Conservation (phyloP, 2,329 filamentous ascomycete species). For the Sphaceloma murrayae region DNA sequence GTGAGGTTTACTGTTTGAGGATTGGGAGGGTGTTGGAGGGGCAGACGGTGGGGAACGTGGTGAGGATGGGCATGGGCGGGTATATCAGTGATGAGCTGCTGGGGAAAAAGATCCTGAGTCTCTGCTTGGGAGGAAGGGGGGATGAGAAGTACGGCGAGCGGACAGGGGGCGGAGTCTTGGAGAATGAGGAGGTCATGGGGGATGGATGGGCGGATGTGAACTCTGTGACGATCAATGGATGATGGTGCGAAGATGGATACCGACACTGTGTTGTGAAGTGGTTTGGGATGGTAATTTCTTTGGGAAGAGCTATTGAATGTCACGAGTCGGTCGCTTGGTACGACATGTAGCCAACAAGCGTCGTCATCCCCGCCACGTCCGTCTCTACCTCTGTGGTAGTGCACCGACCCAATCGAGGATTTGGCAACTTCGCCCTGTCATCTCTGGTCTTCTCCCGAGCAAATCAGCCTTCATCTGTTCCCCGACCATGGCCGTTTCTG, state of each 20-base stretch:
- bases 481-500: too few species aligned
- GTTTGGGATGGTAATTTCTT: too few species aligned
- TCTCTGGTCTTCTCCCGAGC: too few species aligned
- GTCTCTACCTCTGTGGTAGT: too few species aligned
- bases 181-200: constrained; percentile 30
- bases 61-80: constrained; percentile 25
- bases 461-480: too few species aligned
- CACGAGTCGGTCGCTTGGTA: too few species aligned
- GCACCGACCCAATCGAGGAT: too few species aligned
- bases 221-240: constrained; percentile 18
- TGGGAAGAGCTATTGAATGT: too few species aligned
- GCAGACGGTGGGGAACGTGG: constrained; percentile 26
- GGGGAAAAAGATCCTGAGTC: constrained; percentile 26
- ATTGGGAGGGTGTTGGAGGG: constrained; percentile 27
- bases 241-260: not conserved
- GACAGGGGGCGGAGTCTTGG: constrained; percentile 25
- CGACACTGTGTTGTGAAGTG: too few species aligned
- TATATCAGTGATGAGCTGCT: constrained; percentile 27
- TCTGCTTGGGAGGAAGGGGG: constrained; percentile 25
- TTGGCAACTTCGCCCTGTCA: too few species aligned
- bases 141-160: constrained; percentile 21
- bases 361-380: too few species aligned
- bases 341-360: too few species aligned
- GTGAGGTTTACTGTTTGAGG: constrained; percentile 29
- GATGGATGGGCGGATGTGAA: constrained; percentile 31